phyloP scores from a whole-genome alignment of 2,329 filamentous ascomycete genomes.

The Fragosphaeria purpurea region DNA sequence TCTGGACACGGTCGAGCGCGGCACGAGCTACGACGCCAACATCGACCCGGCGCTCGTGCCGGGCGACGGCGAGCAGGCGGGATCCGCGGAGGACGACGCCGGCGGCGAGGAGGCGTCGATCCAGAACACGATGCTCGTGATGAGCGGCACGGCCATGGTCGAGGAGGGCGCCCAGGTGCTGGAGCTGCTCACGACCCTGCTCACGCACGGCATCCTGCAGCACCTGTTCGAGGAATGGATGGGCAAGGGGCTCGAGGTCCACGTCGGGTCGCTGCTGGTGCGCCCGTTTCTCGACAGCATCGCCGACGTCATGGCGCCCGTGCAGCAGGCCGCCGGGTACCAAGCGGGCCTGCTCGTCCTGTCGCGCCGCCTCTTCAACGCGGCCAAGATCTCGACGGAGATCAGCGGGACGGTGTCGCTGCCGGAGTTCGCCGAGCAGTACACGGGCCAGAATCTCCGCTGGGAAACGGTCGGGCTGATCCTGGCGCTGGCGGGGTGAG shows the following conservation, averaged over 20 bases:
- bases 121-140: slow-evolving; percentile 1
- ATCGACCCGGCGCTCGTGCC: not conserved
- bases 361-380: slow-evolving; percentile 5
- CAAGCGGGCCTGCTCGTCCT: not conserved
- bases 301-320: not conserved
- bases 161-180: slow-evolving; percentile 5
- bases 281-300: slow-evolving; percentile 2
- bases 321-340: not conserved
- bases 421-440: slow-evolving; percentile 4
- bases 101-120: not conserved
- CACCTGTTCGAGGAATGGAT: slow-evolving; percentile 5
- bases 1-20: slow-evolving; percentile 2
- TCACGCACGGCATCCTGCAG: slow-evolving; percentile 1
- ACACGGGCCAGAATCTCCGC: slow-evolving; percentile 2
- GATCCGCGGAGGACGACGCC: not conserved
- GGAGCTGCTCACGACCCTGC: slow-evolving; percentile 1
- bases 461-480: slow-evolving; percentile 8
- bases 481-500: slow-evolving; percentile 1
- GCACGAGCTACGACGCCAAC: slow-evolving; percentile 1
- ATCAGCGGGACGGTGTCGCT: not conserved
- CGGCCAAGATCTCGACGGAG: not conserved
- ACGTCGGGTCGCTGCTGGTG: slow-evolving; percentile 5
- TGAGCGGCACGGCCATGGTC: slow-evolving; percentile 6
- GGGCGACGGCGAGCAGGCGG: not conserved
- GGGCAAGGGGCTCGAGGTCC: slow-evolving; percentile 5